These are phyloP conservation scores for Paraglomus brasilianum DNA, from an alignment of 192 early-diverging fungal genomes.

Conservation along the genomic window DNA sequence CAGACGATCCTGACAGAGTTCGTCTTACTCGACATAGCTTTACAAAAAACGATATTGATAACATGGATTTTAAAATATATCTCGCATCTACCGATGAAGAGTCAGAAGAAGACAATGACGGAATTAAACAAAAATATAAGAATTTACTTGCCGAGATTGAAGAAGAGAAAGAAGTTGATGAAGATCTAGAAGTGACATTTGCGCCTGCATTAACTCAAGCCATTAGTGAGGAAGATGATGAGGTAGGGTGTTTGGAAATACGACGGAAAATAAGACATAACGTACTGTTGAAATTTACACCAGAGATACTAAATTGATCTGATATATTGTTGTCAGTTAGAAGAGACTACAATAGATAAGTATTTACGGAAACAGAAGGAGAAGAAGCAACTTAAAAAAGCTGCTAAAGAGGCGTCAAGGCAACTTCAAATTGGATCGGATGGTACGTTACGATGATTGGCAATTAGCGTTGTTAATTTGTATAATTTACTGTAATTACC, in stretches of 20 bases:
- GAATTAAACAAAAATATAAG: constrained; percentile 47
- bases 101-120: constrained; percentile 61
- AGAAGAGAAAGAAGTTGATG: constrained; percentile 46
- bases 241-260: constrained; percentile 34
- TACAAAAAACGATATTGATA: constrained; percentile 82
- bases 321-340: constrained; percentile 32
- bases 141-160: constrained; percentile 44
- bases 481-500: background rate
- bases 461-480: background rate
- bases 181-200: constrained; percentile 96
- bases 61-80: constrained; percentile 90
- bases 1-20: constrained; percentile 84
- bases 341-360: constrained; percentile 84
- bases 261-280: background rate
- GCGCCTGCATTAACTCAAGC: constrained; percentile 84
- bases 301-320: background rate
- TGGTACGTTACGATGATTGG: constrained; percentile 27
- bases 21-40: constrained; percentile 79
- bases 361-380: constrained; percentile 84
- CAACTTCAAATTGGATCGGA: constrained; percentile 33
- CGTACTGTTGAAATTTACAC: background rate
- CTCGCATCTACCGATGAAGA: constrained; percentile 74
- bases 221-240: constrained; percentile 55
- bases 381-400: constrained; percentile 65
- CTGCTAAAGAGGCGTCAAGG: constrained; percentile 39